Conservation (phyloP, 163 green algal genomes). For the Picocystis sp. region DNA sequence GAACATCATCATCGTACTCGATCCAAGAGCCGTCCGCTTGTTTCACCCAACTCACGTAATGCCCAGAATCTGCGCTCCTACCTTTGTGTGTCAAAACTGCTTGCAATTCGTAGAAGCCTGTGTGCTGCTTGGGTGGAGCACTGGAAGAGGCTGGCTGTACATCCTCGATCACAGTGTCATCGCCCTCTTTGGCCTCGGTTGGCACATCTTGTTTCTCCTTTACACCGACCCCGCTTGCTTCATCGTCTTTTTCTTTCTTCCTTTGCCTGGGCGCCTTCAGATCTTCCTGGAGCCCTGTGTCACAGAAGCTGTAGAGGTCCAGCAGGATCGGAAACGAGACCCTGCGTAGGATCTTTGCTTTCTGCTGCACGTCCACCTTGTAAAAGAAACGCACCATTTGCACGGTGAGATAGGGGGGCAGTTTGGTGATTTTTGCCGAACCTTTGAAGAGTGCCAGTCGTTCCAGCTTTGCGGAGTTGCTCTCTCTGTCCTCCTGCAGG, state of each 20-base stretch:
- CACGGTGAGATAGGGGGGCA: conserved; percentile 76
- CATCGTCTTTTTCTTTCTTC: conserved; percentile 1
- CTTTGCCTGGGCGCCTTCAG: conserved; percentile 39
- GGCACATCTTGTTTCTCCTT: conserved; percentile 20
- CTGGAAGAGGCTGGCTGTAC: too few relatives aligned
- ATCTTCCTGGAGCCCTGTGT: conserved; percentile 44
- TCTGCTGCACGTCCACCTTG: conserved; percentile 73
- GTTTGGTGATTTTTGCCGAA: conserved; percentile 26
- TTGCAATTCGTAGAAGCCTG: conserved; percentile 73
- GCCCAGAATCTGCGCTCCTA: conserved; percentile 78
- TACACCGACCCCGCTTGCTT: conserved; percentile 12
- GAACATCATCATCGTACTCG: conserved; percentile 78
- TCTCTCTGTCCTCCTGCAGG: conserved; percentile 76
- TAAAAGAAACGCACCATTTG: conserved; percentile 94
- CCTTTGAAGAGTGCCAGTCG: conserved; percentile 53
- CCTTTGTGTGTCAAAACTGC: conserved; percentile 97
- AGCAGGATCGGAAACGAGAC: conserved; percentile 73
- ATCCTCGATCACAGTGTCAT: neutral
- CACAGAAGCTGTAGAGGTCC: conserved; percentile 88
- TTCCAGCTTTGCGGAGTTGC: conserved; percentile 36
- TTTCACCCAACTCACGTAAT: conserved; percentile 86
- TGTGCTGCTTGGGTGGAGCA: conserved; percentile 10
- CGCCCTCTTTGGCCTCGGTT: neutral
- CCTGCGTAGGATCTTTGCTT: conserved; percentile 95
- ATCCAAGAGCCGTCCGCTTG: conserved; percentile 51